Base-by-base conservation (phyloP, 208 protist genomes). In the Leptomonas pyrrhocoris region DNA sequence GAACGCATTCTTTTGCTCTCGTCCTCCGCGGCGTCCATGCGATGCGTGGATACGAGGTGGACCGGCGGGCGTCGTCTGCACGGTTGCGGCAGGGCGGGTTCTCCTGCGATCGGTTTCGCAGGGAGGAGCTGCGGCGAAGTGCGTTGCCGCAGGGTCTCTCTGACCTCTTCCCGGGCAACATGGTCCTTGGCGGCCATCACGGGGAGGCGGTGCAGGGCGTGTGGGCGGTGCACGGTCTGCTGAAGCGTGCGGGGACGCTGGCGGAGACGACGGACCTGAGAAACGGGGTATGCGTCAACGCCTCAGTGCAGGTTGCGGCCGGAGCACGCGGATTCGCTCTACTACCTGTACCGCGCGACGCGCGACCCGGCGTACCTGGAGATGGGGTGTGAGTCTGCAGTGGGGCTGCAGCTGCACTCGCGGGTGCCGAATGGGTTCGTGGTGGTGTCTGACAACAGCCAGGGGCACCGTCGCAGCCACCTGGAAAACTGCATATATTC, bases 401-500 rank as follows among this genome's bases (percentile, higher is more conserved):
- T 86, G 27, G 65, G 60, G 5, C 68, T 97, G 4, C 73, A 90
- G 23, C 43, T 80, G 64, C 73, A 81, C 45, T 82, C 73, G 18
- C 72, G 80, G 34, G 84, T 83, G 2, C 56, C 68, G 70, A 82
- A 80, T 86, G 83, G 89, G 30, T 93, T 84, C 49, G 66, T 86
- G 42, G 45, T 48, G 2, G 59, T 93, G 58, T 46, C 65, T 28
- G 49, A 83, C 46, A 72, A 82, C 4, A 23, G 60, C 16, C 18
- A 7, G 13, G 45, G 9, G 18, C 21, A 50, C 18, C 7, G 45
- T 7, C 45, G 45, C 18, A 6, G 18, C 18, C 18, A 21, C 7
- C 59, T 79, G 49, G 36, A 21, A 4, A 93, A 98, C 72, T 31
- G 63, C 21, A 98, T 98, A 95, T 94, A 99, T 54, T 94, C 82